Evolutionary conservation across 2,329 filamentous ascomycete genomes (phyloP), one percentile per base, ranked within the genome.

Genomic region (Scorias spongiosa): DNA sequence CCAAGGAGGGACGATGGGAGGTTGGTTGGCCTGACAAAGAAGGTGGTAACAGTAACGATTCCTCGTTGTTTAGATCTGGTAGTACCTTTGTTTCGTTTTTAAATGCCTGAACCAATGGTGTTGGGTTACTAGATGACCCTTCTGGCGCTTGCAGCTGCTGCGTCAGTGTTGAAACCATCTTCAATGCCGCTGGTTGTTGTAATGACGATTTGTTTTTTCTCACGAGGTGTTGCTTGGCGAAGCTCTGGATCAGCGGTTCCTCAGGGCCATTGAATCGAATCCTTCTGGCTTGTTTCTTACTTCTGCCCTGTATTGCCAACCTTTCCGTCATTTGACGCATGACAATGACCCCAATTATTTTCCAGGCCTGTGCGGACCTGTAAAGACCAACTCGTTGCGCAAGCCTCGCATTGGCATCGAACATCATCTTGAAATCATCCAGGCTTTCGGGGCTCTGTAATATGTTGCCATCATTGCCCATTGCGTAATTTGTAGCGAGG

Each of bases 291-390:
- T 42, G 29, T 40, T 41, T 41, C 15, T 47, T 41, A 15, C 46
- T 29, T 32, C 29, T 30, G 18, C 41, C 45, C 32, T 39, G 32
- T 15, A 17, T 29, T 42, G 43, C 40, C 10, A 44, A 46, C 29
- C 63, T 57, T 10, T 59, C 57, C 34, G 53, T 61, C 26, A 76
- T 62, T 46, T 75, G 71, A 45, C 69, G 65, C 2, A 68, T 54
- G 43, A 75, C 63, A 20, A 68, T 65, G 44, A 66, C 64, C 43
- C 69, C 70, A 29, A 77, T 57, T 17, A 79, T 67, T 43, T 67
- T 69, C 75, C 75, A 80, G 15, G 73, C 74, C 49, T 78, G 71
- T 29, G 76, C 71, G 39, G 75, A 60, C 43, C 69, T 66, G 49
- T 70, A 63, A 48, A 70, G 59, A 34, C 68, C 66, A 29, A 67